phyloP scores from a whole-genome alignment of 345 rosid genomes.

The Boechera divaricarpa region DNA sequence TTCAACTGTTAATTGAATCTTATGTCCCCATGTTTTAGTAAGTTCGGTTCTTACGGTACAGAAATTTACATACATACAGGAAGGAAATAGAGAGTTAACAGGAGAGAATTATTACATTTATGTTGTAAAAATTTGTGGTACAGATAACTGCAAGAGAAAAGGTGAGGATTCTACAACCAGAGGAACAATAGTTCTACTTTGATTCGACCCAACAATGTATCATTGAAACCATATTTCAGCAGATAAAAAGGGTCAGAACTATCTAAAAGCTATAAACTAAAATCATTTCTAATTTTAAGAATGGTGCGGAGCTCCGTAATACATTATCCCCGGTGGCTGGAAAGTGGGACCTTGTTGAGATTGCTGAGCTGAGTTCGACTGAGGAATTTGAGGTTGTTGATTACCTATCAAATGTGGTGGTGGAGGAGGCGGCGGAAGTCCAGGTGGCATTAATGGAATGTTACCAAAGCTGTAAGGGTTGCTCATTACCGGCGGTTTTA shows the following conservation, averaged over 20 bases:
- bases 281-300: slow-evolving; percentile 49
- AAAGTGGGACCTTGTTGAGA: slow-evolving; percentile 60
- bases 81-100: neutral
- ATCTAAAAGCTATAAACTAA: slow-evolving; percentile 41
- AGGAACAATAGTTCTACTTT: slow-evolving; percentile 31
- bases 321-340: slow-evolving; percentile 72
- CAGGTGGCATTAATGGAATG: slow-evolving; percentile 65
- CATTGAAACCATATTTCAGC: slow-evolving; percentile 20
- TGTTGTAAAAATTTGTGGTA: slow-evolving; percentile 30
- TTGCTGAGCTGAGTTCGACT: slow-evolving; percentile 55
- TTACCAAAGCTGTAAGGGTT: slow-evolving; percentile 63
- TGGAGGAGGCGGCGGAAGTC: slow-evolving; percentile 53
- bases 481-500: slow-evolving; percentile 63
- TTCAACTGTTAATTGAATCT: slow-evolving; percentile 7
- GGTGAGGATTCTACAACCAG: slow-evolving; percentile 38
- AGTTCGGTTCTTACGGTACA: neutral
- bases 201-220: slow-evolving; percentile 36
- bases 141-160: slow-evolving; percentile 24
- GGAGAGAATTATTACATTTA: slow-evolving; percentile 32
- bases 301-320: slow-evolving; percentile 67
- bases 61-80: neutral
- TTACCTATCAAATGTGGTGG: slow-evolving; percentile 54
- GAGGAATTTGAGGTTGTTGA: slow-evolving; percentile 56
- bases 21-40: neutral
- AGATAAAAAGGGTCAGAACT: slow-evolving; percentile 43